Conservation (phyloP, 345 rosid species). For the Syzygium oleosum region DNA sequence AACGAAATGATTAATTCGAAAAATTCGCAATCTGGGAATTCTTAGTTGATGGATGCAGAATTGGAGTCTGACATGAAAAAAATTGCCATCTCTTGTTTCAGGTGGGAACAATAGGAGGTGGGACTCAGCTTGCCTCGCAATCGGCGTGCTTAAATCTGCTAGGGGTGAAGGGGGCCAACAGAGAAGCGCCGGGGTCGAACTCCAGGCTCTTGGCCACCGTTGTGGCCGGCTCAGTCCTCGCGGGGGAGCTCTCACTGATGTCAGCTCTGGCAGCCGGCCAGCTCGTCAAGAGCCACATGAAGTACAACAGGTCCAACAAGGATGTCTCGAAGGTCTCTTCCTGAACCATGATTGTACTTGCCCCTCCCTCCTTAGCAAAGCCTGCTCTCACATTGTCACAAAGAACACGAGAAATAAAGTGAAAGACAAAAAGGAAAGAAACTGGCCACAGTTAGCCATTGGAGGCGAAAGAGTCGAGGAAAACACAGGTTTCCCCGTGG, state of each 20-base stretch:
- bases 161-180: slow-evolving; percentile 45
- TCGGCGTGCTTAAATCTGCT: slow-evolving; percentile 45
- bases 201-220: slow-evolving; percentile 32
- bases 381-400: not conserved
- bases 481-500: too few relatives aligned
- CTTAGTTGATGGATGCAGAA: not conserved
- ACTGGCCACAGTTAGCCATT: not conserved
- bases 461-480: not conserved
- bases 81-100: not conserved
- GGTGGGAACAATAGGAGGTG: slow-evolving; percentile 54
- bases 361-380: not conserved
- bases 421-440: not conserved
- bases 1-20: not conserved
- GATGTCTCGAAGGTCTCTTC: slow-evolving; percentile 5
- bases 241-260: slow-evolving; percentile 47
- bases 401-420: not conserved
- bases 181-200: slow-evolving; percentile 29
- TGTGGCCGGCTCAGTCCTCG: slow-evolving; percentile 48
- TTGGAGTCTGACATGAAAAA: not conserved
- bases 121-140: slow-evolving; percentile 46
- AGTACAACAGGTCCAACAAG: slow-evolving; percentile 25
- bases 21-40: not conserved
- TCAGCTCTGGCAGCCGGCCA: slow-evolving; percentile 36
- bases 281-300: slow-evolving; percentile 34
- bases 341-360: not conserved